These are phyloP conservation scores for Claviceps pusilla DNA, from an alignment of 2,329 filamentous ascomycete species.

Conservation along the genomic window DNA sequence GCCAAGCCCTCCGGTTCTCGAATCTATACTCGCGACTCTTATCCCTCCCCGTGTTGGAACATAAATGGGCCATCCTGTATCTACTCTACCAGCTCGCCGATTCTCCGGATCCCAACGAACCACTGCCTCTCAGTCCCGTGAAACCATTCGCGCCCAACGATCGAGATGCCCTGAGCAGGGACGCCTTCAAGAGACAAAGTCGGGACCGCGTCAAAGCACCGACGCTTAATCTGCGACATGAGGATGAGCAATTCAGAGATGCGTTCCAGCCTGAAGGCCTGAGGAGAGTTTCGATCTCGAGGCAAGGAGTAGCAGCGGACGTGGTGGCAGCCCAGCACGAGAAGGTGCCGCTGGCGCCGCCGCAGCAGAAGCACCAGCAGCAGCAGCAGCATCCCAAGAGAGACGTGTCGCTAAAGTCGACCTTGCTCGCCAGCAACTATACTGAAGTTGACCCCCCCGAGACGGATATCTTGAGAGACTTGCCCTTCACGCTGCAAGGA, in stretches of 20 bases:
- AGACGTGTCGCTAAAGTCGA: constrained; percentile 42
- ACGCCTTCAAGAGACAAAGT: constrained; percentile 22
- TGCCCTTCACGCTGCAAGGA: constrained; percentile 87
- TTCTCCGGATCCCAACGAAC: constrained; percentile 40
- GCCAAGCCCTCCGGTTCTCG: constrained; percentile 69
- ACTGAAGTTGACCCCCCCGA: constrained; percentile 47
- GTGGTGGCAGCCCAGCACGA: constrained; percentile 8
- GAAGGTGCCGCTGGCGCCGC: constrained; percentile 5
- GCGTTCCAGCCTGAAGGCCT: constrained; percentile 41
- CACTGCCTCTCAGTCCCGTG: constrained; percentile 29
- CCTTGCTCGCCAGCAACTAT: constrained; percentile 41
- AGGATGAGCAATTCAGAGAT: constrained; percentile 35
- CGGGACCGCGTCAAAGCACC: constrained; percentile 23
- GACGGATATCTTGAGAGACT: constrained; percentile 54
- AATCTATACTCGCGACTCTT: constrained; percentile 82
- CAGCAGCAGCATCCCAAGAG: constrained; percentile 20
- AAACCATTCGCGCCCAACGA: constrained; percentile 25
- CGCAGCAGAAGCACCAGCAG: constrained; percentile 4
- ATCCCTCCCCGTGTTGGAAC: constrained; percentile 77
- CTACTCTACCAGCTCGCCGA: constrained; percentile 75
- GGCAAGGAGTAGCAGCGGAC: constrained; percentile 18
- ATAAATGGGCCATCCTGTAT: constrained; percentile 95
- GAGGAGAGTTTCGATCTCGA: constrained; percentile 27
- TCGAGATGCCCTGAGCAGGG: constrained; percentile 22
- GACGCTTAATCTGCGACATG: constrained; percentile 22